Conservation (phyloP, 169 alveolate species). For the Plasmodium fragile region DNA sequence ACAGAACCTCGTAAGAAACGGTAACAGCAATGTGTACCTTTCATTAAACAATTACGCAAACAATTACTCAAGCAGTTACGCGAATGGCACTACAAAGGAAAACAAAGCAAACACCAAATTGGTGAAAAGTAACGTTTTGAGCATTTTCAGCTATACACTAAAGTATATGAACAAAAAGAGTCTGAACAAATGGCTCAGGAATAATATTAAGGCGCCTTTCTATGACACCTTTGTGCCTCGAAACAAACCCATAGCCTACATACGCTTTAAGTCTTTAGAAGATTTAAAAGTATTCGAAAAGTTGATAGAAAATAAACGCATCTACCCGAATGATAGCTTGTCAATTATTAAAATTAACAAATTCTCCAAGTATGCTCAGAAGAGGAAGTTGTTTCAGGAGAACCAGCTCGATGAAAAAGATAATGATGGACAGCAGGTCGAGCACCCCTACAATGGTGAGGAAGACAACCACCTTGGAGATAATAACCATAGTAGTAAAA, state of each 20-base stretch:
- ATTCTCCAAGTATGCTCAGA: constrained; percentile 1
- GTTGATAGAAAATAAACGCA: constrained; percentile 70
- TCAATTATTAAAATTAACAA: constrained; percentile 66
- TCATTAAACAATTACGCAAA: constrained; percentile 55
- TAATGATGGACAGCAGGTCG: background rate
- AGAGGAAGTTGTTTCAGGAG: constrained; percentile 25
- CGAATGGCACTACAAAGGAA: constrained; percentile 4
- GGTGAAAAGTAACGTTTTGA: constrained; percentile 35
- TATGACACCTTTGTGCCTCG: constrained; percentile 63
- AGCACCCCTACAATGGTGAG: background rate
- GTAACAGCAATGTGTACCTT: constrained; percentile 17
- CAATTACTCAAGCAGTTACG: background rate
- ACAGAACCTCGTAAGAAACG: constrained; percentile 3
- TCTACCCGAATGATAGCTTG: constrained; percentile 44
- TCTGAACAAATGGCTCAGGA: constrained; percentile 68
- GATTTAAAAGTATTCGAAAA: constrained; percentile 66
- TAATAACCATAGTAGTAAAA: background rate
- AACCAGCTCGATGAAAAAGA: background rate
- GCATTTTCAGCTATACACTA: constrained; percentile 75
- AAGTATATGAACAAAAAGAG: constrained; percentile 70
- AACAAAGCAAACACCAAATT: constrained; percentile 9
- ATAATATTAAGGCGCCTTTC: constrained; percentile 57
- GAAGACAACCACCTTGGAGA: background rate
- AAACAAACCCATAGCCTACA: constrained; percentile 66
- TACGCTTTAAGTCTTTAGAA: constrained; percentile 23